A percentile compares a stretch with the other conserved stretches of the same genome.
phyloP scores from a whole-genome alignment of 116 monocot genomes.

The Dioscorea cayenensis region DNA sequence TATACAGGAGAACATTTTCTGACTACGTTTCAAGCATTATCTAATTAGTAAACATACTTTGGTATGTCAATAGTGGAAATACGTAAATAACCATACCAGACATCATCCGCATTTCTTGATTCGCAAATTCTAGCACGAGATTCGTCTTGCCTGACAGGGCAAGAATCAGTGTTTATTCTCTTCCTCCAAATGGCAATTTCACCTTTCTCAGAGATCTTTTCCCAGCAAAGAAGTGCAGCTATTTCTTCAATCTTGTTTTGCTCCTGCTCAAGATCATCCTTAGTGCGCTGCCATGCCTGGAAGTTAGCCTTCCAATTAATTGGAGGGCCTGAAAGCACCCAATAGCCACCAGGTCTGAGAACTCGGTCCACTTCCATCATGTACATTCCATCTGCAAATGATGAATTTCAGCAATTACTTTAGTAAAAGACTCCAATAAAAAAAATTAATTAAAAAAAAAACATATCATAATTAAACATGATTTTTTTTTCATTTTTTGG shows the following conservation, averaged over 20 bases:
- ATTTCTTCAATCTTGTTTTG: slow-evolving; percentile 68
- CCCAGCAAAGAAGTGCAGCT: slow-evolving; percentile 75
- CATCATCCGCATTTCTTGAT: slow-evolving; percentile 44
- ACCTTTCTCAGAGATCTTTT: slow-evolving; percentile 58
- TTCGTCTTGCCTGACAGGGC: slow-evolving; percentile 33
- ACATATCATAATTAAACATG: too few species aligned
- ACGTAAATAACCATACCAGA: slow-evolving; percentile 40
- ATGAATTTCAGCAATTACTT: not conserved
- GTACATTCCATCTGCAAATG: slow-evolving; percentile 67
- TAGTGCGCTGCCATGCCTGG: slow-evolving; percentile 60
- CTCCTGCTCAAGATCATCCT: slow-evolving; percentile 65
- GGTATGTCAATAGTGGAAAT: not conserved
- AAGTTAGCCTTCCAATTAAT: slow-evolving; percentile 71
- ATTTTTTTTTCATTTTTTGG: too few species aligned
- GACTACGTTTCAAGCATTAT: not conserved
- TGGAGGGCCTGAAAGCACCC: slow-evolving; percentile 81
- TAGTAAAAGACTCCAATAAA: not conserved
- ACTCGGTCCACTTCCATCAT: slow-evolving; percentile 84
- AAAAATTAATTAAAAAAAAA: not conserved
- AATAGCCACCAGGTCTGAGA: slow-evolving; percentile 72
- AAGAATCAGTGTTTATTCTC: slow-evolving; percentile 53
- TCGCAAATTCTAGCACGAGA: slow-evolving; percentile 25
- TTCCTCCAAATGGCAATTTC: slow-evolving; percentile 78
- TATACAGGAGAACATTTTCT: not conserved
- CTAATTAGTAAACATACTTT: not conserved